A percentile compares a stretch with the other conserved stretches of the same genome.
phyloP scores from a whole-genome alignment of 208 protist genomes.

The Leishmania mexicana region DNA sequence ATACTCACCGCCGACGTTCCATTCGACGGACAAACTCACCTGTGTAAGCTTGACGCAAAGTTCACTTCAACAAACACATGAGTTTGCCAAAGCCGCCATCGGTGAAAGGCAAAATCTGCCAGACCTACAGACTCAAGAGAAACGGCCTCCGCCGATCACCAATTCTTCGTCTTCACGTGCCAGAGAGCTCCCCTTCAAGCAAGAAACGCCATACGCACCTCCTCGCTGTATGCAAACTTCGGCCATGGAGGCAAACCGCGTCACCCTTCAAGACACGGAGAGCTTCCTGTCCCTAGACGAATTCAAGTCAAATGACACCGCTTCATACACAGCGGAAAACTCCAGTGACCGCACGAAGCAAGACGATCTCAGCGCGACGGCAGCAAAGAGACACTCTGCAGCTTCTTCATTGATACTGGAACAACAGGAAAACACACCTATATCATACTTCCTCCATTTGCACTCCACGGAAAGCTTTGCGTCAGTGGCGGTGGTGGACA shows the following conservation, averaged over 20 bases:
- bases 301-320: no score
- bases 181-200: no score
- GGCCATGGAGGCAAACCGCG: rapidly evolving
- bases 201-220: no score
- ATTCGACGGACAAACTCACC: background rate
- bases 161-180: no score
- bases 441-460: no score
- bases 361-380: no score
- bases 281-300: background rate
- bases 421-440: no score
- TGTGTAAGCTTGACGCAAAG: background rate
- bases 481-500: background rate
- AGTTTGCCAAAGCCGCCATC: background rate
- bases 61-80: background rate
- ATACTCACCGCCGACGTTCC: background rate
- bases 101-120: background rate
- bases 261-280: background rate
- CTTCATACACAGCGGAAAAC: no score
- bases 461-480: background rate
- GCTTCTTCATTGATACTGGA: no score
- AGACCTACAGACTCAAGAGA: background rate
- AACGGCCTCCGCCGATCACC: background rate
- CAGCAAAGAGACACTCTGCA: no score
- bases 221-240: no score
- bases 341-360: no score